Conservation (phyloP, 2,329 filamentous ascomycete species). For the Alternaria arbusti region DNA sequence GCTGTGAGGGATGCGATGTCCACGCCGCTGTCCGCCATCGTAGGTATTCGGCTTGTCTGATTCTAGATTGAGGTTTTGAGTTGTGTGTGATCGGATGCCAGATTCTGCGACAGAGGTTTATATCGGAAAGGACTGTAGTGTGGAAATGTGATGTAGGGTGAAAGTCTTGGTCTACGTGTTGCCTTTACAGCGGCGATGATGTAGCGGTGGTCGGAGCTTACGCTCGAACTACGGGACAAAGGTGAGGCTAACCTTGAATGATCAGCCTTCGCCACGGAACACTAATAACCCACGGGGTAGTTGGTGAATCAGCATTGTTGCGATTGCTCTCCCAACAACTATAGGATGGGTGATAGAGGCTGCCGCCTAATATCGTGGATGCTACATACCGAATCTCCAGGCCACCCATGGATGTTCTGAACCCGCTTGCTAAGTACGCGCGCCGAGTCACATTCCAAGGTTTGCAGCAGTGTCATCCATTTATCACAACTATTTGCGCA, state of each 20-base stretch:
- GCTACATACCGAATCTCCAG: background rate
- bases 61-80: background rate
- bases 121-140: slow-evolving; percentile 26
- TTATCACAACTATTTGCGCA: background rate
- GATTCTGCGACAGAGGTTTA: background rate
- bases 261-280: slow-evolving; percentile 15
- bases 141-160: slow-evolving; percentile 1
- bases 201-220: slow-evolving; percentile 21
- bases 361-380: background rate
- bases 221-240: slow-evolving; percentile 9
- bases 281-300: background rate
- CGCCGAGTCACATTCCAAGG: background rate
- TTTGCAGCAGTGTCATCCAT: background rate
- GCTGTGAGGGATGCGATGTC: slow-evolving; percentile 75
- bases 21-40: slow-evolving; percentile 51
- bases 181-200: slow-evolving; percentile 24
- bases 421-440: background rate
- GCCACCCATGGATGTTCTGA: background rate
- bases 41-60: background rate
- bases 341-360: too few species aligned
- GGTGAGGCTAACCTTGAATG: slow-evolving; percentile 18
- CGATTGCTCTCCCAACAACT: background rate
- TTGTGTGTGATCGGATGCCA: background rate
- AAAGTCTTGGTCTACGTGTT: slow-evolving; percentile 14
- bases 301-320: background rate